These are phyloP conservation scores for Diaporthe sp. DNA, from an alignment of 2,329 filamentous ascomycete species.

Conservation along the genomic window DNA sequence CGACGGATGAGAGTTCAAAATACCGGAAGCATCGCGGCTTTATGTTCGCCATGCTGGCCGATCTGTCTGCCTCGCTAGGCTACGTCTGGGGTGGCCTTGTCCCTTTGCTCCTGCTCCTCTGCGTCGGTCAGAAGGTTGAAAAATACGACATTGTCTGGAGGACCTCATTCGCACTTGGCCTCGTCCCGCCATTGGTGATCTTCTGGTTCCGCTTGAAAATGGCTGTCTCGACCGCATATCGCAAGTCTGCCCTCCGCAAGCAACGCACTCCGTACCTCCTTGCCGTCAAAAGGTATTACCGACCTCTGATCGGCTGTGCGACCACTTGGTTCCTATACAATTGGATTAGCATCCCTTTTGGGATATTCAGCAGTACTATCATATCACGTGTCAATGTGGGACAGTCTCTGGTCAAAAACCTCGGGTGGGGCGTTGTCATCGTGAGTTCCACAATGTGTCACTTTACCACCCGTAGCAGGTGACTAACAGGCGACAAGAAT, in stretches of 20 bases:
- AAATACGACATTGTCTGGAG: slow-evolving; percentile 63
- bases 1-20: slow-evolving; percentile 61
- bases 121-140: slow-evolving; percentile 57
- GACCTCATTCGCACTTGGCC: slow-evolving; percentile 62
- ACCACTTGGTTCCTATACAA: slow-evolving; percentile 66
- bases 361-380: slow-evolving; percentile 67
- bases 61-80: slow-evolving; percentile 63
- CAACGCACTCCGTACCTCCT: slow-evolving; percentile 61
- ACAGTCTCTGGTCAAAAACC: slow-evolving; percentile 55
- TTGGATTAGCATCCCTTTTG: slow-evolving; percentile 67
- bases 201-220: slow-evolving; percentile 67
- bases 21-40: slow-evolving; percentile 64
- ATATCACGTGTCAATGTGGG: slow-evolving; percentile 55
- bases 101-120: slow-evolving; percentile 63
- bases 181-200: slow-evolving; percentile 62
- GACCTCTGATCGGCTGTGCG: slow-evolving; percentile 61
- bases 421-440: slow-evolving; percentile 60
- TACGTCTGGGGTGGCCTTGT: slow-evolving; percentile 64
- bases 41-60: slow-evolving; percentile 67
- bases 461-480: too few relatives aligned
- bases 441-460: too few relatives aligned
- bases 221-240: slow-evolving; percentile 62
- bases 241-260: slow-evolving; percentile 59
- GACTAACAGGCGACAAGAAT: too few relatives aligned
- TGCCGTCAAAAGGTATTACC: slow-evolving; percentile 61